Percentiles rank a stretch among this genome's conserved stretches.
These are phyloP conservation scores for Penicillium daleae DNA, from an alignment of 495 filamentous ascomycete genomes.

Conservation along the genomic window DNA sequence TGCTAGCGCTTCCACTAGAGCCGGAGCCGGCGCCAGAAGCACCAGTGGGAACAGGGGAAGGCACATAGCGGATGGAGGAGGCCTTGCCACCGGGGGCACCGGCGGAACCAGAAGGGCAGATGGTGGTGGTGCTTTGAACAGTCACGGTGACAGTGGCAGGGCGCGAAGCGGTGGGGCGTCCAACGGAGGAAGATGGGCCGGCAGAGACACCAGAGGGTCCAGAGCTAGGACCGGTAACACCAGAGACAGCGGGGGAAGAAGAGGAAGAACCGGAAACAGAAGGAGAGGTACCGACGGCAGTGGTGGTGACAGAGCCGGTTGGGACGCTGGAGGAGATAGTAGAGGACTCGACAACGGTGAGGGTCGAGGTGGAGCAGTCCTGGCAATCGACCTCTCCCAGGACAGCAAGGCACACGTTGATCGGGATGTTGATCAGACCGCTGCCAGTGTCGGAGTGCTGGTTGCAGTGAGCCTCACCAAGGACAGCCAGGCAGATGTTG, in stretches of 20 bases:
- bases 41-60: conserved; percentile 14
- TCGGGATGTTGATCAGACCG: conserved; percentile 33
- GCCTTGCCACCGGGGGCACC: conserved; percentile 12
- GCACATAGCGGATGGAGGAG: conserved; percentile 13
- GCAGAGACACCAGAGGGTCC: conserved; percentile 7
- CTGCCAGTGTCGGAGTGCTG: conserved; percentile 15
- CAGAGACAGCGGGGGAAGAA: conserved; percentile 1
- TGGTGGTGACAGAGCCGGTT: background rate
- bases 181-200: background rate
- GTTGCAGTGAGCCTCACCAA: conserved; percentile 32
- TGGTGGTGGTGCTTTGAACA: conserved; percentile 8
- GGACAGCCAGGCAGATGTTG: conserved; percentile 34
- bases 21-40: conserved; percentile 12
- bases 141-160: background rate
- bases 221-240: background rate
- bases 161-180: conserved; percentile 4
- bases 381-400: conserved; percentile 29
- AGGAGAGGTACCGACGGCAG: conserved; percentile 2
- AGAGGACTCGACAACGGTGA: background rate
- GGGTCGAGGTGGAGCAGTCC: conserved; percentile 2
- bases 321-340: background rate
- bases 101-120: conserved; percentile 16
- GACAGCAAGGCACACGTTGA: conserved; percentile 36
- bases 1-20: conserved; percentile 7
- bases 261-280: conserved; percentile 6